Evolutionary conservation across 495 filamentous ascomycete genomes (phyloP).

Genomic region (Penicillium parvum): DNA sequence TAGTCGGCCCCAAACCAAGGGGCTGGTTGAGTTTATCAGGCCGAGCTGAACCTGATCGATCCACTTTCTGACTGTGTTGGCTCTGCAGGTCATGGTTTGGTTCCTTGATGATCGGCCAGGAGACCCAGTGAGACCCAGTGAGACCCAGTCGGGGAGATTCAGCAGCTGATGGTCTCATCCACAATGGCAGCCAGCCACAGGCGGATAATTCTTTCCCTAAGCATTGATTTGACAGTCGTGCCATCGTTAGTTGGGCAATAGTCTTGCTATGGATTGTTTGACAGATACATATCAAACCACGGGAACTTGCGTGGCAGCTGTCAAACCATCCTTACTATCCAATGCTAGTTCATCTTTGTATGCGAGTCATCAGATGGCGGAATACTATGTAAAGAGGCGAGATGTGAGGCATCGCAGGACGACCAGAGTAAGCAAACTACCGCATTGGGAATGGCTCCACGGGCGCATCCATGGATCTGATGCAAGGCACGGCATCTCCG

Average conservation of each 20-base stretch:
- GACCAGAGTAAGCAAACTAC: conserved; percentile 23
- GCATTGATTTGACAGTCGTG: not conserved
- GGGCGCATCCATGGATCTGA: conserved; percentile 14
- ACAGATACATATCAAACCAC: too few relatives aligned
- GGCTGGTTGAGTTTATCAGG: conserved; percentile 8
- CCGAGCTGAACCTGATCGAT: conserved; percentile 16
- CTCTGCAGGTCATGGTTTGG: conserved; percentile 17
- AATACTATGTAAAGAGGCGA: too few relatives aligned
- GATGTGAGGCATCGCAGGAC: conserved; percentile 2
- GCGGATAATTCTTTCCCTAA: not conserved
- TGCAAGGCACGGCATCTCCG: conserved; percentile 13
- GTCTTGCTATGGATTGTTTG: too few relatives aligned
- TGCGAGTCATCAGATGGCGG: too few relatives aligned
- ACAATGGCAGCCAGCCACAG: not conserved
- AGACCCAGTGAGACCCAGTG: too few relatives aligned
- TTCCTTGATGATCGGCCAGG: conserved; percentile 4
- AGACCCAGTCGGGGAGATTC: not conserved
- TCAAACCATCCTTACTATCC: too few relatives aligned
- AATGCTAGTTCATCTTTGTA: too few relatives aligned
- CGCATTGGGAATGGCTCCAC: conserved; percentile 14
- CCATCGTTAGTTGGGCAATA: not conserved
- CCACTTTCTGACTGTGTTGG: conserved; percentile 4
- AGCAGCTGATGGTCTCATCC: not conserved
- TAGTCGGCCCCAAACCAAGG: not conserved
- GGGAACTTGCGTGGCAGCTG: too few relatives aligned